Evolutionary conservation across 1,284 basidiomycete species (phyloP).

Genomic region (Ceratobasidium sp.): DNA sequence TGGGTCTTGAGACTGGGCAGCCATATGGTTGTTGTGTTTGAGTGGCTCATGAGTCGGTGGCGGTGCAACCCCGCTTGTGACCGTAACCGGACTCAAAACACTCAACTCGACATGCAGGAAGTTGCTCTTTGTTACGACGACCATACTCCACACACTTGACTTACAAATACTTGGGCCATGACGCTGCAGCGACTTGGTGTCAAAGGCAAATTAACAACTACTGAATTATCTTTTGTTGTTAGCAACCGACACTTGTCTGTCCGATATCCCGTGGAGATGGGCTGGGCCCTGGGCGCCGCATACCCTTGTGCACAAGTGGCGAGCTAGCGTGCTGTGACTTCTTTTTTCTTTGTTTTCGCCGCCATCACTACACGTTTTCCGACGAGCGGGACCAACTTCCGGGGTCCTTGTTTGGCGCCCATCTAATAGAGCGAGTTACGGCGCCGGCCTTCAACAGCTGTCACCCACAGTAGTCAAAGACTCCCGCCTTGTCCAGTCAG

Average conservation of each 20-base stretch:
- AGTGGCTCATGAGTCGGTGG: conserved; percentile 4
- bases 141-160: neutral
- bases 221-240: conserved; percentile 13
- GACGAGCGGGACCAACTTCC: conserved; percentile 18
- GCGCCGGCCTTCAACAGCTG: conserved; percentile 29
- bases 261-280: conserved; percentile 9
- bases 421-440: neutral
- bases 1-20: conserved; percentile 4
- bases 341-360: conserved; percentile 1
- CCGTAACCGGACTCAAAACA: neutral
- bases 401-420: conserved; percentile 27
- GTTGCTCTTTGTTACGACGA: conserved; percentile 1
- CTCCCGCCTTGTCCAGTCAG: conserved; percentile 4
- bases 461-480: conserved; percentile 19
- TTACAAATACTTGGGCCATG: neutral
- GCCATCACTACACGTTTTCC: conserved; percentile 25
- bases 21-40: conserved; percentile 17
- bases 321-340: neutral
- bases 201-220: neutral
- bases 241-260: neutral
- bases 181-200: neutral
- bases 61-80: conserved; percentile 22
- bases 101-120: neutral
- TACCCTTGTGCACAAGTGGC: conserved; percentile 19
- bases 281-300: conserved; percentile 11